These are phyloP conservation scores for Aristolochia californica DNA, from an alignment of 164 flowering plant genomes.

Conservation along the genomic window DNA sequence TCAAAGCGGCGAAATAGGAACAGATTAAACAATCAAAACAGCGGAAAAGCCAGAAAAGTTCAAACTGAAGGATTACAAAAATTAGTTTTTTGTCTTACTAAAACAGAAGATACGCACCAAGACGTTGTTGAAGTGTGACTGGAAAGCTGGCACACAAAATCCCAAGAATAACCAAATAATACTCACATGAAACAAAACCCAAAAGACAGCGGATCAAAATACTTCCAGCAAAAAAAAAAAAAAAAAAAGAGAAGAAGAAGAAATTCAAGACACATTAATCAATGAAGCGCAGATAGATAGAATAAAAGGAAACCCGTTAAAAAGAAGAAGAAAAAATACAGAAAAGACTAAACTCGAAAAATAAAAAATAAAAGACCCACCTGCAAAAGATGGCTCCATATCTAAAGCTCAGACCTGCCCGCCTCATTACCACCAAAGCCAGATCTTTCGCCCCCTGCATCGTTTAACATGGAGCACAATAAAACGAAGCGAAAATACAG, in stretches of 20 bases:
- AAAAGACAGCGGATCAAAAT: not conserved
- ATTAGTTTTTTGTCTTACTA: too few species aligned
- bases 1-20: too few species aligned
- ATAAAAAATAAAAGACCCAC: conserved; percentile 16
- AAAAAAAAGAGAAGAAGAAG: conserved; percentile 1
- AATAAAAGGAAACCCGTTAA: conserved; percentile 4
- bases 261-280: not conserved
- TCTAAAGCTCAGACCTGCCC: conserved; percentile 6
- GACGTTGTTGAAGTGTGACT: too few species aligned
- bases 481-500: conserved; percentile 1
- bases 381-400: conserved; percentile 37
- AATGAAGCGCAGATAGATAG: not conserved
- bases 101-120: too few species aligned
- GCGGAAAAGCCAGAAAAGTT: not conserved
- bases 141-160: not conserved
- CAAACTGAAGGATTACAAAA: not conserved
- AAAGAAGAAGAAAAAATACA: not conserved
- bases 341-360: not conserved
- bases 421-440: conserved; percentile 31
- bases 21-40: not conserved
- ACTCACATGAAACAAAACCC: not conserved
- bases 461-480: not conserved
- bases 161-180: not conserved
- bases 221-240: conserved; percentile 15
- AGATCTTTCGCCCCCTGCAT: conserved; percentile 23